Evolutionary conservation across 2,329 filamentous ascomycete genomes (phyloP).

Genomic region (Ophiostoma australiae): DNA sequence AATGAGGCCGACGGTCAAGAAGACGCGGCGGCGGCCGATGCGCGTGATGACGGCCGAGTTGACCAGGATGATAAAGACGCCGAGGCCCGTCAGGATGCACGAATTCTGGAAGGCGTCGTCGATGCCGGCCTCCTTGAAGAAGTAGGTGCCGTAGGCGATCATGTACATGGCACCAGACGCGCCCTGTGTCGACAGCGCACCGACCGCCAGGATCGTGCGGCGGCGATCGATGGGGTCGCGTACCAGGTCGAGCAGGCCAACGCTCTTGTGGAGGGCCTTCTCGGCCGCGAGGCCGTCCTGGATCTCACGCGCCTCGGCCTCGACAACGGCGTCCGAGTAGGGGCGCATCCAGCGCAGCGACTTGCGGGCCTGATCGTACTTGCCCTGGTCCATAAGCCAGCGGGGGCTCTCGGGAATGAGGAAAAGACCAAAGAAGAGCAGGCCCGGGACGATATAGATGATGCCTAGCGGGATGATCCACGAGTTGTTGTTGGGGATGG

Average conservation of each 20-base stretch:
- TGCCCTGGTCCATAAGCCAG: slow-evolving; percentile 38
- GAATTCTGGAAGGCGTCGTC: slow-evolving; percentile 52
- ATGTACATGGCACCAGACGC: slow-evolving; percentile 54
- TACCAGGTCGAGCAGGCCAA: slow-evolving; percentile 45
- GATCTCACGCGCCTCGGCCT: slow-evolving; percentile 38
- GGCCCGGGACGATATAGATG: slow-evolving; percentile 38
- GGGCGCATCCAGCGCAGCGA: slow-evolving; percentile 37
- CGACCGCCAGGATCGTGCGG: slow-evolving; percentile 45
- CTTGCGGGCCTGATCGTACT: slow-evolving; percentile 35
- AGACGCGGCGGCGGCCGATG: slow-evolving; percentile 49
- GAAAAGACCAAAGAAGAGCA: slow-evolving; percentile 37
- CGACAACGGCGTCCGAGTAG: slow-evolving; percentile 31
- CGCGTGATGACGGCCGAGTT: slow-evolving; percentile 51
- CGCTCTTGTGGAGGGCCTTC: slow-evolving; percentile 32
- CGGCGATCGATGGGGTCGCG: slow-evolving; percentile 49
- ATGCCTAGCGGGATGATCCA: slow-evolving; percentile 41
- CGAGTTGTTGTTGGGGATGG: slow-evolving; percentile 35
- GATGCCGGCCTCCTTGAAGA: slow-evolving; percentile 56
- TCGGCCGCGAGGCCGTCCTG: slow-evolving; percentile 37
- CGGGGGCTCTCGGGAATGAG: slow-evolving; percentile 41
- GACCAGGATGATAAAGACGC: slow-evolving; percentile 50
- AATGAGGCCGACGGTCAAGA: slow-evolving; percentile 48
- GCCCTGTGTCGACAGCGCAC: slow-evolving; percentile 47
- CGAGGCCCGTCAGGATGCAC: slow-evolving; percentile 51
- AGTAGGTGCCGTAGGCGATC: slow-evolving; percentile 55